A percentile compares a stretch with the other conserved stretches of the same genome.
phyloP scores from a whole-genome alignment of 108 stramenopile genomes.

The Parietichytrium sp. region DNA sequence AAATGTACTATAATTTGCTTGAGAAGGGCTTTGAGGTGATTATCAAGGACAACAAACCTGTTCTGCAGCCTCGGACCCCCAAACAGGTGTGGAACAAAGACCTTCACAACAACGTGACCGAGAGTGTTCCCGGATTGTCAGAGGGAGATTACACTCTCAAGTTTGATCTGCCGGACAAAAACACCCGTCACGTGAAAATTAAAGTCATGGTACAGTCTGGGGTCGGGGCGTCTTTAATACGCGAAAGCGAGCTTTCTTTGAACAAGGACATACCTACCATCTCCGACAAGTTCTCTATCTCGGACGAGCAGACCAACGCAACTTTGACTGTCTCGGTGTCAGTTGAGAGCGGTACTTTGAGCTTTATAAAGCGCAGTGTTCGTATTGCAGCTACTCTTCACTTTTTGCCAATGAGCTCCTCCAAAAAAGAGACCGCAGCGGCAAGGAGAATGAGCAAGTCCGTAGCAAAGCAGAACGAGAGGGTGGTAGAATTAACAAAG shows the following conservation, averaged over 20 bases:
- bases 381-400: background rate
- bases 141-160: too few relatives aligned
- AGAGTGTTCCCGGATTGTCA: too few relatives aligned
- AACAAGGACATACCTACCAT: too few relatives aligned
- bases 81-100: background rate
- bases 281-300: background rate
- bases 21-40: constrained; percentile 8
- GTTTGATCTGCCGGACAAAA: too few relatives aligned
- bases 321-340: background rate
- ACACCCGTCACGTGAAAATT: too few relatives aligned
- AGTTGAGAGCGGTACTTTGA: too few relatives aligned
- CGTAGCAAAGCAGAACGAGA: background rate
- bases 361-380: too few relatives aligned
- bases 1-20: constrained; percentile 33
- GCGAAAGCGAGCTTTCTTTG: too few relatives aligned
- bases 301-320: background rate
- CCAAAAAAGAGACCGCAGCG: background rate
- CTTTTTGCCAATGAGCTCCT: background rate
- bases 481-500: background rate
- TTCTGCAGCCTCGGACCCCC: background rate
- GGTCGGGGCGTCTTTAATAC: too few relatives aligned
- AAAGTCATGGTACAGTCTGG: too few relatives aligned
- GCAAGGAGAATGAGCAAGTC: background rate
- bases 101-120: too few relatives aligned
- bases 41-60: background rate